Evolutionary conservation across 192 early-diverging fungal genomes (phyloP), one percentile per base, ranked within the genome.

Genomic region (Umbelopsis ramanniana): DNA sequence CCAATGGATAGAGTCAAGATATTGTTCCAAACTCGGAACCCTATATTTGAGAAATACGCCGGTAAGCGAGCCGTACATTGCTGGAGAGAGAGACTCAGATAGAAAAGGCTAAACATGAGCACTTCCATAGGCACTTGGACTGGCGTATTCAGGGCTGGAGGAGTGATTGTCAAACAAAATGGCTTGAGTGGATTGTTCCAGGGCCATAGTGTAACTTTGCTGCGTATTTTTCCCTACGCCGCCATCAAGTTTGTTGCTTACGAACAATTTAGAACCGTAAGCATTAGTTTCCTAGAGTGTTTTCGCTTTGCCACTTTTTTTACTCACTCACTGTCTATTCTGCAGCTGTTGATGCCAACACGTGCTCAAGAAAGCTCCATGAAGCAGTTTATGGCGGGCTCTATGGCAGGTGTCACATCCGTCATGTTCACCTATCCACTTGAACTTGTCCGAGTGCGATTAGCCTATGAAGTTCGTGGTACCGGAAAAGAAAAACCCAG

Each of bases 191-290:
- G 95, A 6, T 84, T 99, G 23, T 97, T 96, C 70, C 95, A 96
- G 82, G 97, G 97, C 46, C 96, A 99, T 76, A 94, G 90, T 22
- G 96, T 94, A 46, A 96, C 96, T 37, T 81, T 99, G 5, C 82
- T 96, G 2, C 84, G 97, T 33, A 97, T 99, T 70, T 98, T 98
- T 78, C 97, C 97, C 5, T 99, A 98, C 74, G 94, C 95, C 0
- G 94, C 96, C 10, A 93, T 99, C 78, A 98, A 98, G 78, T 99
- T 97, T 75, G 95, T 97, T 88, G 90, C 91, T 9, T 97, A 94
- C 78, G 97, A 99, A 84, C 96, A 99, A 80, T 91, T 89, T 70
- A 85, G 87, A 70, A 70, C 81, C 52, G 83, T 85, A 83, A 72
- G 85, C 57, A n/a, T n/a, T n/a, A n/a, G n/a, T n/a, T n/a, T n/a